Evolutionary conservation across 2,329 filamentous ascomycete genomes (phyloP).

Genomic region (Zopfia rhizophila): DNA sequence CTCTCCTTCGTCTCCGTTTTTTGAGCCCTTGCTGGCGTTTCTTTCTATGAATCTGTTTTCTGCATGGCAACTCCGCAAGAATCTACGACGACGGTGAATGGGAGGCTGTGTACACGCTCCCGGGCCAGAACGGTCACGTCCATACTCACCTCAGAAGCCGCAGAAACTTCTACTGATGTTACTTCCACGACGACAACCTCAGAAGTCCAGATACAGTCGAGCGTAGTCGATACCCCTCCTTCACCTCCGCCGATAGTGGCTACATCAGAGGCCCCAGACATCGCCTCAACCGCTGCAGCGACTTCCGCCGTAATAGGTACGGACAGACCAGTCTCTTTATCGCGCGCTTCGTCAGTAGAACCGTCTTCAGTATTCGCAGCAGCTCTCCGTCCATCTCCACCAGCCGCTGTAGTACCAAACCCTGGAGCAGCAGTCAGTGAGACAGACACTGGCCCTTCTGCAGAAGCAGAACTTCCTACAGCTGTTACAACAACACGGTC

Average conservation of each 20-base stretch:
- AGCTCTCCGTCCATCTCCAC: conserved; percentile 29
- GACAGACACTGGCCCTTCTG: conserved; percentile 21
- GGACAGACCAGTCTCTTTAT: conserved; percentile 40
- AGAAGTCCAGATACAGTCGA: conserved; percentile 34
- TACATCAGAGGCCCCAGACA: conserved; percentile 26
- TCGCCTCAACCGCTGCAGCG: conserved; percentile 35
- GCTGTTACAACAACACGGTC: conserved; percentile 38
- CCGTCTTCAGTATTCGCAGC: conserved; percentile 32
- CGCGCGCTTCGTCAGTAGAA: conserved; percentile 20
- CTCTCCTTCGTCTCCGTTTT: conserved; percentile 40
- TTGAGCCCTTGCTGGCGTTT: conserved; percentile 40
- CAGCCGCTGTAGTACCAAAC: conserved; percentile 22
- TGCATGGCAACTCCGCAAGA: conserved; percentile 52
- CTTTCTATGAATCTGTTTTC: conserved; percentile 44
- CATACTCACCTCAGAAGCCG: conserved; percentile 21
- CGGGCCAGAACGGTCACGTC: conserved; percentile 43
- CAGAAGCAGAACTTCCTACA: conserved; percentile 18
- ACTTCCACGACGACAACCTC: conserved; percentile 33
- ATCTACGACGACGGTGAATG: conserved; percentile 50
- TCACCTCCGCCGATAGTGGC: conserved; percentile 18
- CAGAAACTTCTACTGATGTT: conserved; percentile 31
- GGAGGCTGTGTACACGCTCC: conserved; percentile 52
- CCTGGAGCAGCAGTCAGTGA: conserved; percentile 25
- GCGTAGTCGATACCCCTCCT: conserved; percentile 25
- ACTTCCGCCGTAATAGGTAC: conserved; percentile 48